phyloP scores from a whole-genome alignment of 2,329 filamentous ascomycete genomes.

The Diplocarpon rosae region DNA sequence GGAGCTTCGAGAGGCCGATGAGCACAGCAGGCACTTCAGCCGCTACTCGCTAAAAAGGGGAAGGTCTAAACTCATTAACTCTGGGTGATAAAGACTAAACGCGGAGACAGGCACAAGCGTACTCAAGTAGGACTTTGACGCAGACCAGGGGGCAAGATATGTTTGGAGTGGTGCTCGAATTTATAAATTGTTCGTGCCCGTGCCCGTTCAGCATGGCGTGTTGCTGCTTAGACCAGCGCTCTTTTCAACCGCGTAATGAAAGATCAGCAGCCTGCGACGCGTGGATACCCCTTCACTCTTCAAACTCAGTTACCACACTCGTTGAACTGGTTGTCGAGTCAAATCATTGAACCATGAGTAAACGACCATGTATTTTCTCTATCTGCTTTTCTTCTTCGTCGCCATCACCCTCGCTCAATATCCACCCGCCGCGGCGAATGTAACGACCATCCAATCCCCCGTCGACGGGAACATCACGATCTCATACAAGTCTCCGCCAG shows the following conservation, averaged over 20 bases:
- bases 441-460: slow-evolving; percentile 49
- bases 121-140: too few species aligned
- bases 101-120: too few species aligned
- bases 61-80: too few species aligned
- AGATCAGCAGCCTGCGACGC: slow-evolving; percentile 2
- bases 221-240: too few species aligned
- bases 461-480: slow-evolving; percentile 54
- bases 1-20: too few species aligned
- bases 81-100: too few species aligned
- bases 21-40: too few species aligned
- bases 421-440: slow-evolving; percentile 29
- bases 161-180: too few species aligned
- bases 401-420: slow-evolving; percentile 26
- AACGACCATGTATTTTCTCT: slow-evolving; percentile 21
- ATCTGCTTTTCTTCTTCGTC: slow-evolving; percentile 16
- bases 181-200: too few species aligned
- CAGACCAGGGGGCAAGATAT: too few species aligned
- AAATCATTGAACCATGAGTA: slow-evolving; percentile 20
- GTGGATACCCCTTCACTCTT: not conserved
- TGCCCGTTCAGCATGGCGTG: too few species aligned
- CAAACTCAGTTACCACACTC: slow-evolving; percentile 13
- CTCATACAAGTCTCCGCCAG: slow-evolving; percentile 51
- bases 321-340: slow-evolving; percentile 2
- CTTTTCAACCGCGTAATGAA: not conserved
- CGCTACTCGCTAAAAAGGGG: too few species aligned